These are phyloP conservation scores for Boletus subluridellus DNA, from an alignment of 1,284 basidiomycete species.

Conservation along the genomic window DNA sequence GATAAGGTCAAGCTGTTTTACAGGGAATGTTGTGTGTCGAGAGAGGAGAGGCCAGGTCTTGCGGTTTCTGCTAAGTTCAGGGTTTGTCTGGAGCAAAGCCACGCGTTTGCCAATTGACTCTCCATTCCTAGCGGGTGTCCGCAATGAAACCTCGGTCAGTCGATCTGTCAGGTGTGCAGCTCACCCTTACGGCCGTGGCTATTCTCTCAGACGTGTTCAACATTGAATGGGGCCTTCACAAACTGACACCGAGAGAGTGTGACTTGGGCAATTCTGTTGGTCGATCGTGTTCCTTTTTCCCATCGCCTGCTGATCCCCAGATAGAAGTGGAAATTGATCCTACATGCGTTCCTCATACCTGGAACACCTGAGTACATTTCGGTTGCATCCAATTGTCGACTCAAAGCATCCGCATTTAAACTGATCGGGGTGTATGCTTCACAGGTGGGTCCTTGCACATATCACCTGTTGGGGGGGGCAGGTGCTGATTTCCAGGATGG, in stretches of 20 bases:
- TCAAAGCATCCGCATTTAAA: slow-evolving; percentile 78
- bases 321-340: too few relatives aligned
- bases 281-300: background rate
- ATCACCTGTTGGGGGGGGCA: too few relatives aligned
- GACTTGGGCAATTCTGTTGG: too few relatives aligned
- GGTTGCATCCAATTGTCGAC: slow-evolving; percentile 80
- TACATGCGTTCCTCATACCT: slow-evolving; percentile 54
- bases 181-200: slow-evolving; percentile 67
- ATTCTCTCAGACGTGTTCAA: slow-evolving; percentile 44
- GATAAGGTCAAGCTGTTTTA: too few relatives aligned
- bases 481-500: too few relatives aligned
- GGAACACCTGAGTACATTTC: slow-evolving; percentile 80
- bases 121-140: slow-evolving; percentile 46
- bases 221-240: slow-evolving; percentile 35
- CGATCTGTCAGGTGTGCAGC: slow-evolving; percentile 73
- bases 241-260: too few relatives aligned
- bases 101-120: slow-evolving; percentile 3
- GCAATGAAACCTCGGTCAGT: slow-evolving; percentile 60
- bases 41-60: slow-evolving; percentile 57
- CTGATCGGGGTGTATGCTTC: slow-evolving; percentile 58
- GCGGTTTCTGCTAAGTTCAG: slow-evolving; percentile 69
- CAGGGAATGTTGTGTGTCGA: too few relatives aligned
- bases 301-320: too few relatives aligned
- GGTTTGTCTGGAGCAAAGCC: slow-evolving; percentile 29
- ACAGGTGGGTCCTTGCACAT: too few relatives aligned